Base-by-base conservation (phyloP, 768 basidiomycete species). In the Boletus coccyginus region DNA sequence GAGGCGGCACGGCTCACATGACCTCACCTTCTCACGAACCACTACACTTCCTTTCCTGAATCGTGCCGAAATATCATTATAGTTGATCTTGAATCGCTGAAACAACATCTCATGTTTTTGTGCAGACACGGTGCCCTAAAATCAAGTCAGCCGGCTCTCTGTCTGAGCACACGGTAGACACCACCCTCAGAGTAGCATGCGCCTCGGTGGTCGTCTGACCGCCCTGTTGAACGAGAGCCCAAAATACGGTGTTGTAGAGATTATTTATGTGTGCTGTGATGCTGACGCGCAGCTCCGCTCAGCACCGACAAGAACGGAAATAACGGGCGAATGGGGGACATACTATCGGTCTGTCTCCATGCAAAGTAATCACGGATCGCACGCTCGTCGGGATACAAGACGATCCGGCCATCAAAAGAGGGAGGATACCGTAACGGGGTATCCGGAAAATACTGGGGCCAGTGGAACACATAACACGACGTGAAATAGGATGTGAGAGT, bases 301-400 rank as follows among this genome's bases (percentile, higher is more conserved):
- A 63, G 33, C 46, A 14, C 31, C 49, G 55, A 49, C 36, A 24
- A 40, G 46, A n/a, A 27, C n/a, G 27, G 17, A 9, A 16, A 49
- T n/a, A 6, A 17, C 6, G 7, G 19, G 12, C 13, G 44, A 12
- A 6, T 21, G 21, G 27, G 27, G 27, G 27, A 74, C 92, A 57
- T 66, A 96, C 96, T 96, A 68, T 98, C 96, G 0, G 88, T 90
- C 70, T 98, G 97, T 56, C 97, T 76, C 97, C 97, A 99, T 0
- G 91, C 74, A 68, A 98, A 95, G 69, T 99, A 99, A 70, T 99
- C 97, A 9, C 86, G 81, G 10, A 96, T 77, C 58, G 88, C 84
- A 50, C 77, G 79, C 35, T 77, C 78, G 1, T 77, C 75, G 0
- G 96, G 94, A 72, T 98, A 98, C 16, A 90, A 67, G 0, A 94